Evolutionary conservation across 306 rosid genomes (phyloP), one percentile per base, ranked within the genome.

Genomic region (Corylus americana): DNA sequence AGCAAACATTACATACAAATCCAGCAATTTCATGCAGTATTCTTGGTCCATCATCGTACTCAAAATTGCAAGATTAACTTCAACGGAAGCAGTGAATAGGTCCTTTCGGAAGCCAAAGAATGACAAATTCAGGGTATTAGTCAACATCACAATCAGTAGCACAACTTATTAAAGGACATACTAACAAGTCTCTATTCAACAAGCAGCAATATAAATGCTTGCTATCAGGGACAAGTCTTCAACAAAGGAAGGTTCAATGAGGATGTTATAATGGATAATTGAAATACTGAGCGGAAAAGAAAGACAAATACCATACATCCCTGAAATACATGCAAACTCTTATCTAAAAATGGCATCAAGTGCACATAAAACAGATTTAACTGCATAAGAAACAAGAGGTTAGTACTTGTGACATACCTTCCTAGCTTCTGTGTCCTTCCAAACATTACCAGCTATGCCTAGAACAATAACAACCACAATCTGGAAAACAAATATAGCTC

Each of bases 401-500:
- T 53, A 75, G 67, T 22, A 22, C 22, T 62, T 37, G 77, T 44
- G 74, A 70, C 87, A 62, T 80, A 93, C 99, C 93, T 96, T 91
- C 87, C 87, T 87, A 55, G 97, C 99, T 88, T 96, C 99, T 74
- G 98, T 91, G 74, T 91, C 93, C 93, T 96, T 96, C 99, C 99
- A 96, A 68, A 91, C 94, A 86, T 96, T 93, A 47, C 99, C 99
- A 59, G 99, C 98, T 76, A 96, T 68, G 50, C 99, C 99, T 57
- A 96, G 92, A 86, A 96, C 99, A 84, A 96, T 77, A 77, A 96
- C 97, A 83, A 96, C 99, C 77, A 95, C 99, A 68, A 96, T 88
- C 90, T 96, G 99, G 80, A 96, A 96, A 64, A 90, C 81, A 84
- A 96, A 96, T 84, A 96, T 96, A 79, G 99, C 99, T 77, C 98